Evolutionary conservation across 2,329 filamentous ascomycete genomes (phyloP), one percentile per base, ranked within the genome.

Genomic region (Ciborinia camelliae): DNA sequence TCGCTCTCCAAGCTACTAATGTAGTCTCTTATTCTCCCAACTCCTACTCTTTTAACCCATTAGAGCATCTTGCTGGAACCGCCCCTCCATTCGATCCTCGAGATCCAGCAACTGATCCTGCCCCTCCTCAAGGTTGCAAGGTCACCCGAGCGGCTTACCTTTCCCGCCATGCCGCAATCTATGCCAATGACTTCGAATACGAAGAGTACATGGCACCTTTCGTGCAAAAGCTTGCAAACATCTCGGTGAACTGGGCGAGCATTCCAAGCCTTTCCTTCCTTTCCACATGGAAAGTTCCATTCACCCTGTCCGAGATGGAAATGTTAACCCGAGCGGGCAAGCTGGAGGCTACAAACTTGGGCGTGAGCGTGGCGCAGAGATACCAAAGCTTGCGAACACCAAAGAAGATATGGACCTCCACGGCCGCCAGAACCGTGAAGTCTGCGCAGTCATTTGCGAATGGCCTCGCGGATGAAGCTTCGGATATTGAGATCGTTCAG

Each of bases 161-260:
- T 8, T 75, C 82, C 26, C 77, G 81, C 14, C 81, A 82, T 71
- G 80, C 80, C 1, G 80, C 81, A 43, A 82, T 83, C 67, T 81
- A 80, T 66, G 79, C 79, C 45, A 83, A 83, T 65, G 79, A 81
- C 64, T 82, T 81, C 70, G 81, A 82, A 67, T 82, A 79, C 68
- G 81, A 82, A 69, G 73, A 75, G 41, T 82, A 81, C 71, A 79
- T 83, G 35, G 78, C 81, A 69, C 80, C 81, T 0, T 82, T 83
- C 69, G 77, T 79, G 5, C 71, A 80, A 66, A 84, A 84, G 74
- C 74, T 84, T 48, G 72, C 74, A 23, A 63, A 84, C 69, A 79
- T 77, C 18, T 79, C 76, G 0, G 77, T 79, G 4, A 75, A 82
- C 64, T 84, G 81, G 81, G 75, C 75, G 45, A 76, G 66, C 63